Conservation (phyloP, 2,329 filamentous ascomycete genomes). For the Chlorencoelia australis region DNA sequence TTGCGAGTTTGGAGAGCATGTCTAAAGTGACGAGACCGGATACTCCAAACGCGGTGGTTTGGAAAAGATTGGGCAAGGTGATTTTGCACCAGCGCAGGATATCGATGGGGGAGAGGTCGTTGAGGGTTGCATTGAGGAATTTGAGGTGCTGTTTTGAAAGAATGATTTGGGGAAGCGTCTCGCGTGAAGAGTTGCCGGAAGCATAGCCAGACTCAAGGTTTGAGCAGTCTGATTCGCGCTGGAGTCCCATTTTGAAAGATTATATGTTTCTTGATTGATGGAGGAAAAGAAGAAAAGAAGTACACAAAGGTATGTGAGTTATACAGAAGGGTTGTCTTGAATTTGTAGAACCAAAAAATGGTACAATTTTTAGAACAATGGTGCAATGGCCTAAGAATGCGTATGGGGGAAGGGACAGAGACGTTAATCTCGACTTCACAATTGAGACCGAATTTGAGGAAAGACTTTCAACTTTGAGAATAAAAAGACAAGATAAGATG, state of each 20-base stretch:
- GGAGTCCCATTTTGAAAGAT: constrained; percentile 23
- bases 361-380: too few species aligned
- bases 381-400: too few species aligned
- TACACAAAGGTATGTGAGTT: too few species aligned
- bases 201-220: constrained; percentile 78
- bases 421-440: too few species aligned
- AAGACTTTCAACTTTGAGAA: too few species aligned
- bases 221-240: constrained; percentile 20
- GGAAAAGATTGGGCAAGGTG: constrained; percentile 80
- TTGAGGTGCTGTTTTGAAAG: constrained; percentile 83
- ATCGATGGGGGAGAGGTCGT: constrained; percentile 80
- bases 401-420: too few species aligned
- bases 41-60: constrained; percentile 75
- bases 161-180: constrained; percentile 62
- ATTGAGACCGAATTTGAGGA: too few species aligned
- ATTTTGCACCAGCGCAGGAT: constrained; percentile 87
- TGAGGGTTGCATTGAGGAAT: constrained; percentile 83
- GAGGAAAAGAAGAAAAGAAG: not conserved
- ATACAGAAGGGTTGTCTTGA: too few species aligned
- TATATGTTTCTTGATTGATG: constrained; percentile 1
- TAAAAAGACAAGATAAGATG: too few species aligned
- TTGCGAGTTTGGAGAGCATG: constrained; percentile 69
- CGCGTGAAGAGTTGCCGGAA: constrained; percentile 47
- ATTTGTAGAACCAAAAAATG: too few species aligned
- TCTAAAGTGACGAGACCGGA: constrained; percentile 76